Percentiles rank a stretch among this genome's conserved stretches.
Evolutionary conservation across 129 eudicot species (phyloP).

Genomic region (Pittosporum tobira): DNA sequence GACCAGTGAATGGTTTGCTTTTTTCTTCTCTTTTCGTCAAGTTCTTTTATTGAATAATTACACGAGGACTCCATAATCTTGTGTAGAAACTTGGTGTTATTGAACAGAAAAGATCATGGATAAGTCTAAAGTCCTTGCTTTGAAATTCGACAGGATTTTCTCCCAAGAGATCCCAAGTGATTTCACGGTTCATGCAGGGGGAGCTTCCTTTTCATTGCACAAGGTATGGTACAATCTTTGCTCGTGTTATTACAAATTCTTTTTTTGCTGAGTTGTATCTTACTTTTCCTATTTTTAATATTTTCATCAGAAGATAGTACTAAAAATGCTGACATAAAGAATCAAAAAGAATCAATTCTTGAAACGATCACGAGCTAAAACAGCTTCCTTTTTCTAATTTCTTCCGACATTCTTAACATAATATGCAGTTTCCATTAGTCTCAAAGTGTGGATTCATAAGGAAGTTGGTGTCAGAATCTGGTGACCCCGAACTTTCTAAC

Average conservation of each 20-base stretch:
- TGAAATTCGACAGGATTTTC: constrained; percentile 51
- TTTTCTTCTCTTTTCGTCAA: constrained; percentile 1
- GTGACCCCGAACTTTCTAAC: constrained; percentile 24
- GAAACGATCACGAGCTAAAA: neutral
- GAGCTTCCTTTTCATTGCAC: constrained; percentile 78
- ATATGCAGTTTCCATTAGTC: constrained; percentile 71
- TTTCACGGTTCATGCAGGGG: constrained; percentile 55
- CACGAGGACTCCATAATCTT: neutral
- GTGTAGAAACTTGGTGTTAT: neutral
- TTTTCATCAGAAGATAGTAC: neutral
- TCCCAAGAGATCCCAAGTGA: constrained; percentile 86
- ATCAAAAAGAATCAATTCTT: neutral
- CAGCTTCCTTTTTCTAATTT: neutral
- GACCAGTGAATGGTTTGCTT: constrained; percentile 74
- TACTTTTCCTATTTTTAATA: neutral
- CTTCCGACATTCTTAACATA: neutral
- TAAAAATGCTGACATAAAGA: neutral
- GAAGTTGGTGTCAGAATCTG: constrained; percentile 43
- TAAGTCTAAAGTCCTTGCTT: neutral
- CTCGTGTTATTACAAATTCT: constrained; percentile 3
- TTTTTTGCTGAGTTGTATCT: neutral
- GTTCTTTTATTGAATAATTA: neutral
- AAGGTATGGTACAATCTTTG: constrained; percentile 39
- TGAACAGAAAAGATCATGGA: constrained; percentile 1
- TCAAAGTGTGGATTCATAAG: constrained; percentile 76